Evolutionary conservation across 1,284 basidiomycete genomes (phyloP).

Genomic region (Pseudozyma tsukubaensis): DNA sequence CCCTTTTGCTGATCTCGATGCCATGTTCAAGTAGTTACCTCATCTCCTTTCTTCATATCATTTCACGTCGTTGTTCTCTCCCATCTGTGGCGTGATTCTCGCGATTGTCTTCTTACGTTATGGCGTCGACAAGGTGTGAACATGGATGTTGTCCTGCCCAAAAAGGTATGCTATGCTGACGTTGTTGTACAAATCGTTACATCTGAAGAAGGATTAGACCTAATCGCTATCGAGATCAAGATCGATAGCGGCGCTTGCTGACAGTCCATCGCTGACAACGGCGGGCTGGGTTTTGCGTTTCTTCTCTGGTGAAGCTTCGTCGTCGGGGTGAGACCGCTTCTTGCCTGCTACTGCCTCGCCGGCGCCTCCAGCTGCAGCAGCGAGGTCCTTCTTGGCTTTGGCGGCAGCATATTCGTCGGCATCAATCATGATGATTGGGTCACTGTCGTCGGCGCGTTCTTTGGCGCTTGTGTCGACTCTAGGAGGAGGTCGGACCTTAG

Average conservation of each 20-base stretch:
- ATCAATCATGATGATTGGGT: conserved; percentile 9
- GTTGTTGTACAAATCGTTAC: too few relatives aligned
- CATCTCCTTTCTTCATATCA: background rate
- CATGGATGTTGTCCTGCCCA: too few relatives aligned
- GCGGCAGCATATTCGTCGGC: background rate
- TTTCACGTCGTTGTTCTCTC: too few relatives aligned
- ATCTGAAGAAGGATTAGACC: too few relatives aligned
- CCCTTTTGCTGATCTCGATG: conserved; percentile 64
- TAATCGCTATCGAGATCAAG: conserved; percentile 11
- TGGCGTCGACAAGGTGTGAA: too few relatives aligned
- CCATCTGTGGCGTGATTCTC: too few relatives aligned
- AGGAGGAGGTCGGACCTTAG: conserved; percentile 2
- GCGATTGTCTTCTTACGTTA: too few relatives aligned
- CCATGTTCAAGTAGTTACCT: conserved; percentile 52
- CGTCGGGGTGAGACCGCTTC: conserved; percentile 30
- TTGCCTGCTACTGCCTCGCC: conserved; percentile 9
- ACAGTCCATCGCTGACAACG: conserved; percentile 4
- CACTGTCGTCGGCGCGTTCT: background rate
- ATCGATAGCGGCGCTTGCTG: conserved; percentile 14
- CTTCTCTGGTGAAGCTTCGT: conserved; percentile 9
- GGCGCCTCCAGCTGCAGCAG: background rate
- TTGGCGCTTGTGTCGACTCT: background rate
- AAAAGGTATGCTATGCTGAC: too few relatives aligned
- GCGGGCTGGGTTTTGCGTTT: conserved; percentile 16
- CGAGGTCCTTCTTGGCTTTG: background rate